phyloP scores from a whole-genome alignment of 257 asterid genomes.

The Phtheirospermum japonicum region DNA sequence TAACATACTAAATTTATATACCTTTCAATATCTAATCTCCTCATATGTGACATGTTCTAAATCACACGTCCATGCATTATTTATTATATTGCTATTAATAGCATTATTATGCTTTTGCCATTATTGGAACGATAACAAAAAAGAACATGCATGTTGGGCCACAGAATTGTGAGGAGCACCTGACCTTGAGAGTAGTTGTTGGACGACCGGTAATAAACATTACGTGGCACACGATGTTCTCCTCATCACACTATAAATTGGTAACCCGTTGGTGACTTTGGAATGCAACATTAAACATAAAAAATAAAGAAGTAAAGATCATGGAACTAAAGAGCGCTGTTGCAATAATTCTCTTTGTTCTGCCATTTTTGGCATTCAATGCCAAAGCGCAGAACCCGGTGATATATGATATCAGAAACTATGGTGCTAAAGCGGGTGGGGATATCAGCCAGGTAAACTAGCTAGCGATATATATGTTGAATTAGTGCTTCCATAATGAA shows the following conservation, averaged over 20 bases:
- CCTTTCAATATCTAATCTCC: no score
- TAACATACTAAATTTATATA: no score
- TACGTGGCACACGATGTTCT: not conserved
- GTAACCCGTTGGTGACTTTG: not conserved
- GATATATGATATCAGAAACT: slow-evolving; percentile 23
- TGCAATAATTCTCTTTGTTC: not conserved
- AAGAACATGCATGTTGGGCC: not conserved
- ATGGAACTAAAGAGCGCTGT: slow-evolving; percentile 20
- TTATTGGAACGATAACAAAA: not conserved
- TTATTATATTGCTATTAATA: no score
- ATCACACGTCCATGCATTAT: no score
- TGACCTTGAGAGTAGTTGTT: not conserved
- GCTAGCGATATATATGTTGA: no score
- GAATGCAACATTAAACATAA: not conserved
- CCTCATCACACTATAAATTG: slow-evolving; percentile 17
- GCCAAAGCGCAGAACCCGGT: not conserved
- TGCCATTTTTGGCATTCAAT: slow-evolving; percentile 12
- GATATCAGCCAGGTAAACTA: slow-evolving; percentile 25
- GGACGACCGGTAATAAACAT: not conserved
- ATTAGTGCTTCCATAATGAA: no score
- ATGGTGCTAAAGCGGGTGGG: slow-evolving; percentile 20
- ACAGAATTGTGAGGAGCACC: not conserved
- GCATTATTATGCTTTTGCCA: no score
- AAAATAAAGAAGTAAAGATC: not conserved
- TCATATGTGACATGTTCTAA: no score